Evolutionary conservation across 129 eudicot genomes (phyloP).

Genomic region (Sambucus nigra): DNA sequence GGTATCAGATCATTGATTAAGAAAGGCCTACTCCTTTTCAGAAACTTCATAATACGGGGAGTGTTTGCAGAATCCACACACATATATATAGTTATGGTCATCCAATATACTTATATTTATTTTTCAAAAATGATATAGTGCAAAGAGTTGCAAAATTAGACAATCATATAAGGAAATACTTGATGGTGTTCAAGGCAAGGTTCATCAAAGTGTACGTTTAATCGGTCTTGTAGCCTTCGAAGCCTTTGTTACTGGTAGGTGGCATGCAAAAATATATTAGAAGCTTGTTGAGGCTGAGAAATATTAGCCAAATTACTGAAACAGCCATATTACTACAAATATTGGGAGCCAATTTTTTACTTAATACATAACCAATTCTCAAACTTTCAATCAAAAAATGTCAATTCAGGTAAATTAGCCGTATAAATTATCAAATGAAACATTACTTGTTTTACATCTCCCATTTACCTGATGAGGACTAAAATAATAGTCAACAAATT

Average conservation of each 20-base stretch:
- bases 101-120: not conserved
- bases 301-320: too few species aligned
- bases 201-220: slow-evolving; percentile 60
- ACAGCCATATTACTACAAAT: too few species aligned
- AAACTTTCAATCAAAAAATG: too few species aligned
- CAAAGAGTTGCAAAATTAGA: not conserved
- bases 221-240: slow-evolving; percentile 49
- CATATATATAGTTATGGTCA: too few species aligned
- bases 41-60: too few species aligned
- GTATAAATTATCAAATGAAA: not conserved
- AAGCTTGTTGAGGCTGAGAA: not conserved
- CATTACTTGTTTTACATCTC: not conserved
- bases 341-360: too few species aligned
- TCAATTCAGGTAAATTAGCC: too few species aligned
- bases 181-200: slow-evolving; percentile 55
- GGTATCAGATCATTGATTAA: too few species aligned
- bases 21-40: too few species aligned
- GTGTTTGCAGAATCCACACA: too few species aligned
- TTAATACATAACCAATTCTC: too few species aligned
- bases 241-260: slow-evolving; percentile 58
- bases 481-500: slow-evolving; percentile 24
- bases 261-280: not conserved
- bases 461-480: slow-evolving; percentile 46
- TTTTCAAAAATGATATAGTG: not conserved
- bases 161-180: slow-evolving; percentile 22